Percentiles rank a stretch among this genome's conserved stretches.
phyloP scores from a whole-genome alignment of 768 basidiomycete species.

The Leucocoprinus birnbaumii region DNA sequence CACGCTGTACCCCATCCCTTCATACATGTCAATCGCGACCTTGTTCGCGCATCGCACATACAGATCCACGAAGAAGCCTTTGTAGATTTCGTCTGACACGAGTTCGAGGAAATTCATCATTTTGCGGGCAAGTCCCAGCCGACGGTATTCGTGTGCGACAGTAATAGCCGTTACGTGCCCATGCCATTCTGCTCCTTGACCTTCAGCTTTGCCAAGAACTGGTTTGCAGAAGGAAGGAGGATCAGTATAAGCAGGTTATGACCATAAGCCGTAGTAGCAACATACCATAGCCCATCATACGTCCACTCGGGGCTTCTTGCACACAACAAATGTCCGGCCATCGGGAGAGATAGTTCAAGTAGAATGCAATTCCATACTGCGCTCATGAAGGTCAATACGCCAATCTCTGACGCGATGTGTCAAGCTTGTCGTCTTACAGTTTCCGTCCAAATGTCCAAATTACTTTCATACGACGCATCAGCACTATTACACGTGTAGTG shows the following conservation, averaged over 20 bases:
- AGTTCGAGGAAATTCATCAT: conserved; percentile 87
- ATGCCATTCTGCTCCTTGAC: conserved; percentile 72
- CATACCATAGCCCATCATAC: conserved; percentile 91
- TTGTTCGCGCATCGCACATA: conserved; percentile 89
- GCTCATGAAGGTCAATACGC: background rate
- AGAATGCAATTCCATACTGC: conserved; percentile 87
- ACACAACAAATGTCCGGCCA: conserved; percentile 93
- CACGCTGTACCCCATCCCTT: conserved; percentile 90
- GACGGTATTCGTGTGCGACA: conserved; percentile 91
- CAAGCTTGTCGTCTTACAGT: conserved; percentile 55
- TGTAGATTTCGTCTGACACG: conserved; percentile 78
- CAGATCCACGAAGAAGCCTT: conserved; percentile 90
- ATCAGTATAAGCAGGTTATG: background rate
- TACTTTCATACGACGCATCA: conserved; percentile 42
- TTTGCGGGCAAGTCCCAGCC: conserved; percentile 79
- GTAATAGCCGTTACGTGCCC: conserved; percentile 96
- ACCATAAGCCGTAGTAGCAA: background rate
- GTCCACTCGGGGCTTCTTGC: conserved; percentile 76
- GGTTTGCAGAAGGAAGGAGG: conserved; percentile 8
- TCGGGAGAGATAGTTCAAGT: conserved; percentile 81
- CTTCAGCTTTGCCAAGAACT: conserved; percentile 97
- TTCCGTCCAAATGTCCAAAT: conserved; percentile 96
- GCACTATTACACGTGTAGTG: background rate
- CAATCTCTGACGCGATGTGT: background rate
- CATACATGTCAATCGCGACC: conserved; percentile 89